Evolutionary conservation across 2,329 filamentous ascomycete species (phyloP).

Genomic region (Fusarium sp.): DNA sequence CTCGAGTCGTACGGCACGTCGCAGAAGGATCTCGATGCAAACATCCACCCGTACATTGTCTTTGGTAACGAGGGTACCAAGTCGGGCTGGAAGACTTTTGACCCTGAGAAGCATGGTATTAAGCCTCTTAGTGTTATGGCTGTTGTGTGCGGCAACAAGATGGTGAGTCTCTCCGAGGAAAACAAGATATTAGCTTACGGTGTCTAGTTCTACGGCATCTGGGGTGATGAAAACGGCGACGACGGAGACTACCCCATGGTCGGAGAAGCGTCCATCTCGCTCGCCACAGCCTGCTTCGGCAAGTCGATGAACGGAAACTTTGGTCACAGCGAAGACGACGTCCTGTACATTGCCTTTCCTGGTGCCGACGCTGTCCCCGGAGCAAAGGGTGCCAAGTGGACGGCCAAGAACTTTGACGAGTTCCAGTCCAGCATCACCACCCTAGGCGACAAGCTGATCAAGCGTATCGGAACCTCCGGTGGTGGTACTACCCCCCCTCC

Average conservation of each 20-base stretch:
- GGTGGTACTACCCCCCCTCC: neutral
- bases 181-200: neutral
- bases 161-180: constrained; percentile 46
- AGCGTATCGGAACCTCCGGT: constrained; percentile 39
- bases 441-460: constrained; percentile 65
- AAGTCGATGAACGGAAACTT: constrained; percentile 63
- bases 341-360: constrained; percentile 71
- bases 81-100: constrained; percentile 51
- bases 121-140: constrained; percentile 66
- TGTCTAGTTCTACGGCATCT: constrained; percentile 65
- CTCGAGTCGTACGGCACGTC: constrained; percentile 53
- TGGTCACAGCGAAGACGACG: constrained; percentile 68
- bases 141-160: constrained; percentile 62
- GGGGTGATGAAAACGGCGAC: constrained; percentile 71
- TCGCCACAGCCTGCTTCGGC: constrained; percentile 69
- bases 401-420: constrained; percentile 57
- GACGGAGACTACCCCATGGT: constrained; percentile 59
- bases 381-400: constrained; percentile 64
- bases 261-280: constrained; percentile 68
- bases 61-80: constrained; percentile 60
- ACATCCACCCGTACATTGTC: constrained; percentile 64
- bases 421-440: constrained; percentile 65
- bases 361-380: constrained; percentile 69
- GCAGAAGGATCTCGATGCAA: constrained; percentile 60
- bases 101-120: constrained; percentile 56